Base-by-base conservation (phyloP, 2,329 filamentous ascomycete species). In the Penicillium vulpinum region DNA sequence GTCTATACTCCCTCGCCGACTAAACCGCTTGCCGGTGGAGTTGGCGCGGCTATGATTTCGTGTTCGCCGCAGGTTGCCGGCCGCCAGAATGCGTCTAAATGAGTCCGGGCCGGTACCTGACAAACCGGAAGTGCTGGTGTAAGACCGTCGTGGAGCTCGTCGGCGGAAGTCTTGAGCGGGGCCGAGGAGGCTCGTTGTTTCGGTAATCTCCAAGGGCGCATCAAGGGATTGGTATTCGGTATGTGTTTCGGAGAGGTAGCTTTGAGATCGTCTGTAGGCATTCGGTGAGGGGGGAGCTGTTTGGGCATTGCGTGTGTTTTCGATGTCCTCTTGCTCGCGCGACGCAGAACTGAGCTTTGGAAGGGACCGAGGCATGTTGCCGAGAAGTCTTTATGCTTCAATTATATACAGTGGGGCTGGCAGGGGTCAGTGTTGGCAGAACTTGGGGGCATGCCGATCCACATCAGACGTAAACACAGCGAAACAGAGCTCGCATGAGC, bases 1-100 rank as follows among this genome's bases (percentile, higher is more conserved):
- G 8, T 54, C 50, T 85, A 88, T 58, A 82, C 83, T 57, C 84
- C 83, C 24, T 90, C 78, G 68, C 3, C 68, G 69, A 49, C 67
- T 71, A 13, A 73, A 60, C 18, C 88, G 83, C 39, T 82, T 78
- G 18, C 71, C 73, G 56, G 78, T 77, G 0, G 82, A 84, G 56
- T 77, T 78, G 7, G 76, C 71, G 40, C 82, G 77, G 60, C 80
- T 83, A 57, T 80, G 78, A 53, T 80, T 75, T 26, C 72, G 72
- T 21, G 75, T 71, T 21, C 72, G 73, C 33, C 74, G 74, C 22
- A 76, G 50, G 43, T 72, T 77, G 2, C 73, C 72, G 2, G 70
- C 65, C 5, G 69, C 61, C 41, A 74, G 67, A 29, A 70, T 66
- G 45, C 75, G 70, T 46, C 74, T 66, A 36, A 74, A 69, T 11